phyloP scores from a whole-genome alignment of 345 rosid species.

The Eucalyptus coolabah region DNA sequence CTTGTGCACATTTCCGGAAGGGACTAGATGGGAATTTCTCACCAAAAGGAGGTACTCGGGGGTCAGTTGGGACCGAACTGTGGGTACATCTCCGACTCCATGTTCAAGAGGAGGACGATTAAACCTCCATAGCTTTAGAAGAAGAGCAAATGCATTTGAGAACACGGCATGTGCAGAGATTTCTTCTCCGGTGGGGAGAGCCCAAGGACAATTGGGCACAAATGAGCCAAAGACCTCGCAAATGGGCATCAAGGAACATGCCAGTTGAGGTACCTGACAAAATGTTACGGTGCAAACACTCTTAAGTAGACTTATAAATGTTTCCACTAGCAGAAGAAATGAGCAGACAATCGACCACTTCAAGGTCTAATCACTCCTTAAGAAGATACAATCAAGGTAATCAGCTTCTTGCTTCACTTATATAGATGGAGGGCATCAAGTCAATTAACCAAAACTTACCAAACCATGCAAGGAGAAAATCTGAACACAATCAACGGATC shows the following conservation, averaged over 20 bases:
- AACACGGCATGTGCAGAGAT: constrained; percentile 76
- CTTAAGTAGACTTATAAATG: neutral
- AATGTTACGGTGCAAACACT: neutral
- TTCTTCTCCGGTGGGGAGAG: constrained; percentile 67
- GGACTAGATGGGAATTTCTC: constrained; percentile 71
- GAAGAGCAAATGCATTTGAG: constrained; percentile 87
- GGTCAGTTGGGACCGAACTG: constrained; percentile 75
- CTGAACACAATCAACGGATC: constrained; percentile 85
- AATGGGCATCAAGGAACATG: constrained; percentile 86
- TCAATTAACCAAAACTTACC: constrained; percentile 32
- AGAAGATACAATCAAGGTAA: neutral
- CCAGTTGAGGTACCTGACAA: constrained; percentile 80
- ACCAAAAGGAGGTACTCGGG: constrained; percentile 83
- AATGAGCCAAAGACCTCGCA: constrained; percentile 93
- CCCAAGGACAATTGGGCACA: constrained; percentile 64
- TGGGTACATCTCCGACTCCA: constrained; percentile 80
- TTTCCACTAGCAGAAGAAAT: neutral
- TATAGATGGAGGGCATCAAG: neutral
- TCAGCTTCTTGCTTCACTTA: neutral
- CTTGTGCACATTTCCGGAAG: constrained; percentile 45
- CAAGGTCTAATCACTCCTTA: neutral
- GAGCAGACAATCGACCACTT: neutral
- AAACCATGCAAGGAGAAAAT: constrained; percentile 87
- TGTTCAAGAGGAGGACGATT: constrained; percentile 90
- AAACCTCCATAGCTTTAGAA: constrained; percentile 92